Percentiles rank a stretch among this genome's conserved stretches.
Evolutionary conservation across 306 rosid species (phyloP).

Genomic region (Pterocarpus macrocarpus): DNA sequence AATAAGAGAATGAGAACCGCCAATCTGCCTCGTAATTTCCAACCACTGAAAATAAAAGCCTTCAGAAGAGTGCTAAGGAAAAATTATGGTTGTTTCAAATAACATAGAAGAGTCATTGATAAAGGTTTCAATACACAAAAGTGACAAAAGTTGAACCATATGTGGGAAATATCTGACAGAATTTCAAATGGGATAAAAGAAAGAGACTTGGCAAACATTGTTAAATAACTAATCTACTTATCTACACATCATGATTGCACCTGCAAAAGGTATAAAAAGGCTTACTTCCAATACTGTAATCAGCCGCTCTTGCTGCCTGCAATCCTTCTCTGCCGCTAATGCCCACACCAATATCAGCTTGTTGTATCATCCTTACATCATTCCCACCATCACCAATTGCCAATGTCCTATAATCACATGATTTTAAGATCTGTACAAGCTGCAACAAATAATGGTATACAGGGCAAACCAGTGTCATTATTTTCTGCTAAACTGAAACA

Average conservation of each 20-base stretch:
- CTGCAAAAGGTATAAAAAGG: neutral
- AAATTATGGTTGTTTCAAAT: slow-evolving; percentile 36
- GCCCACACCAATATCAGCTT: slow-evolving; percentile 98
- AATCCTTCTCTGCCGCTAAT: slow-evolving; percentile 99
- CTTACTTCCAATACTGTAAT: slow-evolving; percentile 98
- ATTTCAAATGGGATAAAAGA: slow-evolving; percentile 20
- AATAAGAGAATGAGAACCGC: slow-evolving; percentile 32
- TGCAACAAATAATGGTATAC: slow-evolving; percentile 60
- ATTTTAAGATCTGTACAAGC: slow-evolving; percentile 93
- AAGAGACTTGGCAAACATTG: slow-evolving; percentile 24
- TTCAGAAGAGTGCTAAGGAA: slow-evolving; percentile 20
- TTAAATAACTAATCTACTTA: slow-evolving; percentile 30
- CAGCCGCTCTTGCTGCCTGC: slow-evolving; percentile 99
- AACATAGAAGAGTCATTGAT: neutral
- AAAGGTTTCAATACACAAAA: slow-evolving; percentile 23
- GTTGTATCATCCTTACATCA: slow-evolving; percentile 99
- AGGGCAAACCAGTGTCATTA: slow-evolving; percentile 36
- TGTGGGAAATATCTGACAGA: neutral
- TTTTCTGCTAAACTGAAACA: slow-evolving; percentile 25
- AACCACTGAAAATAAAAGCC: slow-evolving; percentile 11
- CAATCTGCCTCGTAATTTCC: slow-evolving; percentile 40
- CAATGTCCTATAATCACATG: slow-evolving; percentile 93
- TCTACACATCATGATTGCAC: slow-evolving; percentile 35
- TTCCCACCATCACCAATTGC: slow-evolving; percentile 99
- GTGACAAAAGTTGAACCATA: slow-evolving; percentile 31